These are phyloP conservation scores for Phragmites australis DNA, from an alignment of 176 grass and related monocot genomes.

Conservation along the genomic window DNA sequence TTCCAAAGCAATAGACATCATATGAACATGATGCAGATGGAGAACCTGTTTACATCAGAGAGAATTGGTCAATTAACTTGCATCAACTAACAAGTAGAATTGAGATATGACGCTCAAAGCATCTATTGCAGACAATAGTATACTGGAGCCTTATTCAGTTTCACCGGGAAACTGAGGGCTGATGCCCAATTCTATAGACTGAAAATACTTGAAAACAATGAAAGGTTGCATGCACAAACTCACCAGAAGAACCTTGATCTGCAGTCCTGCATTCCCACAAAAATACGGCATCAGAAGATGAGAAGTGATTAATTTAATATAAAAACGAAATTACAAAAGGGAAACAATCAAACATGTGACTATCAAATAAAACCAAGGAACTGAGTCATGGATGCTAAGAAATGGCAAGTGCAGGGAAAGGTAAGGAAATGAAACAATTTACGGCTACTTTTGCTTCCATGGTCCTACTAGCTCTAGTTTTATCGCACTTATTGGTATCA, in stretches of 20 bases:
- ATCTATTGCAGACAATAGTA: background rate
- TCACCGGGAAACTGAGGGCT: slow-evolving; percentile 3
- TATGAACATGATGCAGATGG: slow-evolving; percentile 69
- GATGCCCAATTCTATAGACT: background rate
- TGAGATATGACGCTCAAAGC: slow-evolving; percentile 16
- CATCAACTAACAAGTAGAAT: background rate
- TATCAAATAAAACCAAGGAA: background rate
- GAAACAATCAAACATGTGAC: background rate
- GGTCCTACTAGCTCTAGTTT: slow-evolving; percentile 9
- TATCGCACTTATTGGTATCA: background rate
- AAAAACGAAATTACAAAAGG: slow-evolving; percentile 24
- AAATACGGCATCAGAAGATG: slow-evolving; percentile 37
- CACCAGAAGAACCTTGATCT: slow-evolving; percentile 82
- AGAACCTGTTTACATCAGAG: slow-evolving; percentile 51
- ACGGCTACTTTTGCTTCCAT: background rate
- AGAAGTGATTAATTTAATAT: background rate
- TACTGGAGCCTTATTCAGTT: background rate
- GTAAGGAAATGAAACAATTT: background rate
- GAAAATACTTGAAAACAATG: slow-evolving; percentile 11
- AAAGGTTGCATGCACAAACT: slow-evolving; percentile 21
- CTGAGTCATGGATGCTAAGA: background rate
- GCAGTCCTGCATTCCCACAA: slow-evolving; percentile 49
- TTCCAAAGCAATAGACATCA: slow-evolving; percentile 89
- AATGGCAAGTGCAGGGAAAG: background rate
- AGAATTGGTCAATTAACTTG: slow-evolving; percentile 11